Base-by-base conservation (phyloP, 1,139 yeast genomes). In the Lodderomyces jiufengensis region DNA sequence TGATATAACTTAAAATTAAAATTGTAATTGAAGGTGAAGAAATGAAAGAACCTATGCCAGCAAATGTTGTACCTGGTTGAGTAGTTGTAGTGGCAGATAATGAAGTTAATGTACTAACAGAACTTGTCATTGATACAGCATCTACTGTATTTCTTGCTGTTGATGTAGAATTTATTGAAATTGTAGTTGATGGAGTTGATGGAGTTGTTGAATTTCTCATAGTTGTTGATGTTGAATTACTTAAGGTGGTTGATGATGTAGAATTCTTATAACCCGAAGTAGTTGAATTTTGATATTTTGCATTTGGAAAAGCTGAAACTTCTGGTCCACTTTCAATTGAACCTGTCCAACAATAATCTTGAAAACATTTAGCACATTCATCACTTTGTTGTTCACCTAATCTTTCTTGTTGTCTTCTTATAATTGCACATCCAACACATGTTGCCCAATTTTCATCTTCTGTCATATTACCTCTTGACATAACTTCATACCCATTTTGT, bases 361-460 rank as follows among this genome's bases (percentile, higher is more conserved):
- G 40, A 44, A 68, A 68, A 39, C 75, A 69, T 36, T 56, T 42
- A 33, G 56, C 48, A 42, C 75, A 69, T 39, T 67, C 69, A 21
- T 61, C 66, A 2, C 67, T 55, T 41, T 64, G 73, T 21, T 58
- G 55, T 26, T 57, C 36, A 3, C 61, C 62, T 33, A 57, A 50
- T 39, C 73, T 49, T 44, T 69, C 73, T 45, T 69, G 71, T 3
- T 61, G 58, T 44, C 75, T 52, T 43, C 72, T 55, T 21, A 68
- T 65, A 16, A 68, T 57, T 4, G 74, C 75, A 54, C 75, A 69
- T 3, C 71, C 74, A 10, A 69, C 69, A 50, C 75, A 69, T 2
- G 60, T 60, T 5, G 62, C 58, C 73, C 73, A 69, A 21, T 61
- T 57, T 1, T 46, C 42, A 41, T 67, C 72, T 29, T 56, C 59